Evolutionary conservation across 768 basidiomycete genomes (phyloP), one percentile per base, ranked within the genome.

Genomic region (Coprinellus micaceus): DNA sequence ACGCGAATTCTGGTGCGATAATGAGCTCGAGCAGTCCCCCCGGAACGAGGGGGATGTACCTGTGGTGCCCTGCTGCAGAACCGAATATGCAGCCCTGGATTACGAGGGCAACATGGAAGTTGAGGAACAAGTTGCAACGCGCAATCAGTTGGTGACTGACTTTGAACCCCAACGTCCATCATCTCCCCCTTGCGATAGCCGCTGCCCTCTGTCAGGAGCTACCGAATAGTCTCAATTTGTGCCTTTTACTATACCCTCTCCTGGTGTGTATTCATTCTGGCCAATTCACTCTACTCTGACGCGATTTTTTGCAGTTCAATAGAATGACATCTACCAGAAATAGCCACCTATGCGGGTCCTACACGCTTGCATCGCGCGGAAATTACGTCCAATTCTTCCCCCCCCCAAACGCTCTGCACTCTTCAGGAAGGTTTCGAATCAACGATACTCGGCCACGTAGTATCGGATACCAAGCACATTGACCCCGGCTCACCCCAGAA

Each of bases 81-180:
- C 41, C 6, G 13, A 7, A 9, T 19, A 19, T 6, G 21, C 7
- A 10, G 7, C 7, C 11, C 10, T 6, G 21, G 11, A 13, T 37
- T 44, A 33, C 10, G n/a, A 15, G 45, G 28, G 24, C 19, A 48
- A 48, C 45, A 48, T 55, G 46, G 54, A n/a, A 24, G 46, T 55
- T 48, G 26, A 17, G 33, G 54, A 36, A 43, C 54, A 48, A 55
- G 53, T 52, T 41, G 37, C 54, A 45, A 55, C 54, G 54, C 54
- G 54, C 54, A 37, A 48, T 30, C 54, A 47, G 19, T 44, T 10
- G 10, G 7, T 7, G 13, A 7, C 21, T n/a, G n/a, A n/a, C n/a
- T n/a, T 44, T 44, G 11, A 44, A 44, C 41, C 41, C 7, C 10
- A 44, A 44, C 41, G 41, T 10, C 41, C 41, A 44, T 44, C 41